Percentiles rank a stretch among this genome's conserved stretches.
These are phyloP conservation scores for Canavalia ensiformis DNA, from an alignment of 306 rosid genomes.

Conservation along the genomic window DNA sequence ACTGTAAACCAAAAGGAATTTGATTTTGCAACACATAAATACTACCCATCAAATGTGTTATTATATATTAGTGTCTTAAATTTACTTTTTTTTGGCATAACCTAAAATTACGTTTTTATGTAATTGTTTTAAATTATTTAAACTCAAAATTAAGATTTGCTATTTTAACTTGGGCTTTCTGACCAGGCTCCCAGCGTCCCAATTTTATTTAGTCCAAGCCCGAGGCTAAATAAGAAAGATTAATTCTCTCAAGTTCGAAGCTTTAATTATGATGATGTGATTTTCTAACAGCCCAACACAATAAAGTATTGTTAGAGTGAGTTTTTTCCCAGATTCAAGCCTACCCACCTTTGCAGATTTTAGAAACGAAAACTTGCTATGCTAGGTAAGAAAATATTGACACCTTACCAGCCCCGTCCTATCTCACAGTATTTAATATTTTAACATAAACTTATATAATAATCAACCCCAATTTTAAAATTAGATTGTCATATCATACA, in stretches of 20 bases:
- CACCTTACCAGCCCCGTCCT: not conserved
- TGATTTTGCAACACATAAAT: not conserved
- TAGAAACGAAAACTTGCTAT: no score
- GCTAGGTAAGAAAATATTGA: no score
- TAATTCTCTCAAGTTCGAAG: not conserved
- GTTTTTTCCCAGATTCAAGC: no score
- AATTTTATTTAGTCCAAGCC: not conserved
- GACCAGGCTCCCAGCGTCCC: not conserved
- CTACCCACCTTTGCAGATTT: no score
- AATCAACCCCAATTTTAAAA: not conserved
- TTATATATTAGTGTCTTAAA: not conserved
- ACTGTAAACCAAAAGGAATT: not conserved
- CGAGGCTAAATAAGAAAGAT: not conserved
- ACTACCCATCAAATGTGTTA: not conserved
- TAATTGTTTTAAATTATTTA: not conserved
- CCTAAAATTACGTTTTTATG: not conserved
- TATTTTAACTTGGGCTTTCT: not conserved
- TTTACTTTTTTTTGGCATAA: not conserved
- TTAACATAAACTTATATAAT: not conserved
- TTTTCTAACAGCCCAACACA: not conserved
- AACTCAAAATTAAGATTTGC: not conserved
- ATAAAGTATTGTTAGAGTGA: no score
- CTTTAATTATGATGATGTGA: not conserved
- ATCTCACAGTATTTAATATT: not conserved
- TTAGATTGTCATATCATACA: not conserved